Conservation (phyloP, 768 basidiomycete genomes). For the Phaeotremella fagi region DNA sequence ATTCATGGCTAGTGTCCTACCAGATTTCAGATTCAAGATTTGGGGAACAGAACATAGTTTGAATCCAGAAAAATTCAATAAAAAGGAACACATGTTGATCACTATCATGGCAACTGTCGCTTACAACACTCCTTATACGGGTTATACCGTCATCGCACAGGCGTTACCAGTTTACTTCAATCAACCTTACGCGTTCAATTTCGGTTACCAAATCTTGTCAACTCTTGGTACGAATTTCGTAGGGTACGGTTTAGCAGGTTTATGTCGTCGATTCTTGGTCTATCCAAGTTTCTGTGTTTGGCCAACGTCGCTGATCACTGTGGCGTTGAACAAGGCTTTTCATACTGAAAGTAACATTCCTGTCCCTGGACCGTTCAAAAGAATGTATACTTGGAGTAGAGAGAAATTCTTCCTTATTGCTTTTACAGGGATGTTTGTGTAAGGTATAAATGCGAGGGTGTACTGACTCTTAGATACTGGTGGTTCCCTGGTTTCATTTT, state of each 20-base stretch:
- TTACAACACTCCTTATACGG: slow-evolving; percentile 36
- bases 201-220: slow-evolving; percentile 53
- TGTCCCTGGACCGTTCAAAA: slow-evolving; percentile 86
- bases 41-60: slow-evolving; percentile 24
- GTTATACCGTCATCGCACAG: slow-evolving; percentile 32
- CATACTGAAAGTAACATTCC: slow-evolving; percentile 66
- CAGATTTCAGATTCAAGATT: slow-evolving; percentile 15
- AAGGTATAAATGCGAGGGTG: no score
- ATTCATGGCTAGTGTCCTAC: slow-evolving; percentile 17
- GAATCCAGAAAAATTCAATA: slow-evolving; percentile 41
- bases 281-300: slow-evolving; percentile 63
- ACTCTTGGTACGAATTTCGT: slow-evolving; percentile 79
- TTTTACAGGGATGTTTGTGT: slow-evolving; percentile 29
- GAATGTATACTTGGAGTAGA: slow-evolving; percentile 45
- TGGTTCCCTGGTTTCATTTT: slow-evolving; percentile 44
- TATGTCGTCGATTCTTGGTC: slow-evolving; percentile 81
- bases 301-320: slow-evolving; percentile 25
- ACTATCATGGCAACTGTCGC: slow-evolving; percentile 41
- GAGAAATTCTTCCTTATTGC: slow-evolving; percentile 24
- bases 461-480: slow-evolving; percentile 30
- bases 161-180: slow-evolving; percentile 36
- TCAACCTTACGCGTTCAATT: slow-evolving; percentile 38
- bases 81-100: slow-evolving; percentile 45
- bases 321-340: slow-evolving; percentile 35
- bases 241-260: slow-evolving; percentile 84